phyloP scores from a whole-genome alignment of 2,329 filamentous ascomycete genomes.

The Chrysoporthe austroafricana region DNA sequence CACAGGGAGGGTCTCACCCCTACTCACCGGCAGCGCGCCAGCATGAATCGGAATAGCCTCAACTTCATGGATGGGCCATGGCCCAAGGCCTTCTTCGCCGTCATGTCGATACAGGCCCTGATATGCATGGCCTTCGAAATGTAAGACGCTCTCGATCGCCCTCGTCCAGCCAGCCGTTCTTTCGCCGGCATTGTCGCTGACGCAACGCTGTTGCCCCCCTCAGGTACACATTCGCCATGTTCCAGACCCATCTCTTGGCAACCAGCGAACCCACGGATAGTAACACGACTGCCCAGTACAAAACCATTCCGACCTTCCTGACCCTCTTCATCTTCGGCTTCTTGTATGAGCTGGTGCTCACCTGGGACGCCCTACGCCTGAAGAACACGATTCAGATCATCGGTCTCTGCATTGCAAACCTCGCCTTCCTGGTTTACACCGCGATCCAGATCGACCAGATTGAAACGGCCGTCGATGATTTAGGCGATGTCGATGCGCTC shows the following conservation, averaged over 20 bases:
- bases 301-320: constrained; percentile 90
- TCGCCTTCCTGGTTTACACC: constrained; percentile 89
- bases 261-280: constrained; percentile 42
- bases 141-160: constrained; percentile 56
- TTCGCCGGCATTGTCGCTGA: constrained; percentile 8
- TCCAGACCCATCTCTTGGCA: constrained; percentile 64
- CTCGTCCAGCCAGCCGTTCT: constrained; percentile 20
- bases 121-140: constrained; percentile 84
- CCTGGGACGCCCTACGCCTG: constrained; percentile 89
- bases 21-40: constrained; percentile 36
- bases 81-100: constrained; percentile 83
- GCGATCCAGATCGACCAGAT: constrained; percentile 94
- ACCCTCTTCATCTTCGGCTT: constrained; percentile 98
- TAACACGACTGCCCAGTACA: constrained; percentile 55
- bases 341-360: constrained; percentile 85
- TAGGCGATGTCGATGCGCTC: constrained; percentile 54
- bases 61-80: constrained; percentile 83
- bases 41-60: constrained; percentile 54
- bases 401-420: constrained; percentile 88
- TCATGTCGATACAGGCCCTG: constrained; percentile 75
- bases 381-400: constrained; percentile 99
- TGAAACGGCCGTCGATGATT: constrained; percentile 65
- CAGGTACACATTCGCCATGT: constrained; percentile 88
- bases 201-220: background rate
- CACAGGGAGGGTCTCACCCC: constrained; percentile 40